These are phyloP conservation scores for Trametes villosa DNA, from an alignment of 768 basidiomycete genomes.

Conservation along the genomic window DNA sequence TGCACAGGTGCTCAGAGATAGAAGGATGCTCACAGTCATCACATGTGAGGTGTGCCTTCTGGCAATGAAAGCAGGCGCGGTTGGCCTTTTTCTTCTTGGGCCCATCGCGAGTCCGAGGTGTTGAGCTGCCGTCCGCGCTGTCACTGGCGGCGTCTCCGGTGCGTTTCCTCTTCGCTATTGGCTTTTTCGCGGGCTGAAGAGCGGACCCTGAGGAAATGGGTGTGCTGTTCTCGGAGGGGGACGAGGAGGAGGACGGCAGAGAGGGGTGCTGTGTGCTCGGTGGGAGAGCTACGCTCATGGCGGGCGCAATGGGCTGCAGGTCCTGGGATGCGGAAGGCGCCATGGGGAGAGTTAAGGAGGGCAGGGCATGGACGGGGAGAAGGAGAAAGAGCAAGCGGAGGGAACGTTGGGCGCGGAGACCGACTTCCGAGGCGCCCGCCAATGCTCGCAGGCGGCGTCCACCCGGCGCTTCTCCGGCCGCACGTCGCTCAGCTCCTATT, in stretches of 20 bases:
- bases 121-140: constrained; percentile 48
- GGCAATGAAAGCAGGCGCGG: constrained; percentile 93
- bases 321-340: constrained; percentile 9
- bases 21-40: constrained; percentile 79
- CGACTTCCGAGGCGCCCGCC: constrained; percentile 14
- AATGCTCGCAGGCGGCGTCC: not conserved
- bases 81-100: constrained; percentile 96
- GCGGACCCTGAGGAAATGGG: constrained; percentile 28
- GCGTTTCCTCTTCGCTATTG: constrained; percentile 62
- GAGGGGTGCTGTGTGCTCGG: constrained; percentile 25
- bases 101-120: constrained; percentile 63
- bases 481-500: constrained; percentile 7
- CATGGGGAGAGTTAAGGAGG: constrained; percentile 11
- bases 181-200: constrained; percentile 43
- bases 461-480: constrained; percentile 8
- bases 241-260: constrained; percentile 34
- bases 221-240: constrained; percentile 27
- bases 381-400: not conserved
- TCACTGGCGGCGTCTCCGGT: constrained; percentile 62
- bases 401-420: not conserved
- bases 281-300: constrained; percentile 15
- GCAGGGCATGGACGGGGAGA: constrained; percentile 12
- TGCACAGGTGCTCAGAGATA: not conserved
- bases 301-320: constrained; percentile 19
- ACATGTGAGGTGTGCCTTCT: constrained; percentile 98